A percentile compares a stretch with the other conserved stretches of the same genome.
These are phyloP conservation scores for Agapanthus africanus DNA, from an alignment of 106 monocot species.

Conservation along the genomic window DNA sequence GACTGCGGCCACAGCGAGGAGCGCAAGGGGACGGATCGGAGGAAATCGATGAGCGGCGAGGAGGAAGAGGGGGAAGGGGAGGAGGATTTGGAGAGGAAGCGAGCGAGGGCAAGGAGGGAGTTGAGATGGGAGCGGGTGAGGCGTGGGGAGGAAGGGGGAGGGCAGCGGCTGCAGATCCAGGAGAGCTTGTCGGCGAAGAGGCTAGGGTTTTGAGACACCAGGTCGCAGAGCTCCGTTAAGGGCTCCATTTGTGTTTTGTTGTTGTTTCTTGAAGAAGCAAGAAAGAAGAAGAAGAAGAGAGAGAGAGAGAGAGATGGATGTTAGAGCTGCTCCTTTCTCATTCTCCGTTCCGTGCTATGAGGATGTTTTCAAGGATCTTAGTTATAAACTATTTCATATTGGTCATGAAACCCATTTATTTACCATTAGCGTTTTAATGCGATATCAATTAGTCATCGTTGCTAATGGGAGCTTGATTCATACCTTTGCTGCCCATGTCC, in stretches of 20 bases:
- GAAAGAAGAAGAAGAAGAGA: not conserved
- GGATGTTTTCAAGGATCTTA: too few species aligned
- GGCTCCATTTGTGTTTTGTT: conserved; percentile 46
- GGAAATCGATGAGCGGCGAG: conserved; percentile 50
- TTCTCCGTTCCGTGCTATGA: too few species aligned
- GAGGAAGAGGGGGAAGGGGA: conserved; percentile 27
- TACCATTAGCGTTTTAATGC: too few species aligned
- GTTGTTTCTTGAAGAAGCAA: not conserved
- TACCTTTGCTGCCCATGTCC: too few species aligned
- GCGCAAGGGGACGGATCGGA: conserved; percentile 35
- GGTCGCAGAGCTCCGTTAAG: conserved; percentile 86
- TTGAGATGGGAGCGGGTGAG: conserved; percentile 57
- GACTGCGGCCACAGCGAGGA: conserved; percentile 47
- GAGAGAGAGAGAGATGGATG: not conserved
- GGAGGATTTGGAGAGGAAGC: conserved; percentile 53
- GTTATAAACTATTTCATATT: too few species aligned
- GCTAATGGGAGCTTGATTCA: too few species aligned
- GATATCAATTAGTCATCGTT: too few species aligned
- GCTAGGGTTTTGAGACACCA: conserved; percentile 58
- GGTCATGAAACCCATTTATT: too few species aligned
- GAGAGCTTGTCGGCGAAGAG: conserved; percentile 81
- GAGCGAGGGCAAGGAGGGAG: conserved; percentile 61
- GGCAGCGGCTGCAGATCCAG: conserved; percentile 90
- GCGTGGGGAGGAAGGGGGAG: conserved; percentile 26
- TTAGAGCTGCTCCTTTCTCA: too few species aligned